Evolutionary conservation across 345 rosid genomes (phyloP).

Genomic region (Rhodamnia argentea): DNA sequence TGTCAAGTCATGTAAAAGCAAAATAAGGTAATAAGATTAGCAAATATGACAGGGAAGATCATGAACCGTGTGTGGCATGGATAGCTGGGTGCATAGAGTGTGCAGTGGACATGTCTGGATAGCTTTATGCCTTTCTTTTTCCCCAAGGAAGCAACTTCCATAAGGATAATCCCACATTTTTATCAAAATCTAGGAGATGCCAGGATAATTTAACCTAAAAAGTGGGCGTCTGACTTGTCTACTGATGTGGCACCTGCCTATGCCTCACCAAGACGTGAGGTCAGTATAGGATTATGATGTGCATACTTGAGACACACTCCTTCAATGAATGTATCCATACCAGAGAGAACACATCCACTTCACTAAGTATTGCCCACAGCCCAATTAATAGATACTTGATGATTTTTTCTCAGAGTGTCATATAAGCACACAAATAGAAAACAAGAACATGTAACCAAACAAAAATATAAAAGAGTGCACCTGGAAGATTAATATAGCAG

Average conservation of each 20-base stretch:
- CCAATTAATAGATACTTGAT: background rate
- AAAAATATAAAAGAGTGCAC: slow-evolving; percentile 14
- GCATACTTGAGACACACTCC: background rate
- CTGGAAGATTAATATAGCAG: slow-evolving; percentile 67
- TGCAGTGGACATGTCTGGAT: background rate
- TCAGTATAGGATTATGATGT: background rate
- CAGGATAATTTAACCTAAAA: background rate
- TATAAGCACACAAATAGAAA: background rate
- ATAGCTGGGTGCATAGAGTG: background rate
- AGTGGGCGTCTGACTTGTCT: background rate
- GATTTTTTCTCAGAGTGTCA: background rate
- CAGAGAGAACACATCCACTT: background rate
- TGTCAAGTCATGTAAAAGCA: background rate
- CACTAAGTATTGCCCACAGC: background rate
- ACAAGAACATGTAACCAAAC: background rate
- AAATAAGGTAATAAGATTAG: background rate
- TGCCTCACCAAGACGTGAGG: background rate
- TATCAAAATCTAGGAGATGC: background rate
- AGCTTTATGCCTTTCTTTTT: background rate
- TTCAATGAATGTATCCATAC: background rate
- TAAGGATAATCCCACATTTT: background rate
- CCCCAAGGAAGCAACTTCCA: background rate
- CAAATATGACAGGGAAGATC: background rate
- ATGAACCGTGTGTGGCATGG: background rate
- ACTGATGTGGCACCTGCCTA: background rate